Percentiles rank a stretch among this genome's conserved stretches.
phyloP scores from a whole-genome alignment of 352 stramenopile genomes.

The Pythium biforme region DNA sequence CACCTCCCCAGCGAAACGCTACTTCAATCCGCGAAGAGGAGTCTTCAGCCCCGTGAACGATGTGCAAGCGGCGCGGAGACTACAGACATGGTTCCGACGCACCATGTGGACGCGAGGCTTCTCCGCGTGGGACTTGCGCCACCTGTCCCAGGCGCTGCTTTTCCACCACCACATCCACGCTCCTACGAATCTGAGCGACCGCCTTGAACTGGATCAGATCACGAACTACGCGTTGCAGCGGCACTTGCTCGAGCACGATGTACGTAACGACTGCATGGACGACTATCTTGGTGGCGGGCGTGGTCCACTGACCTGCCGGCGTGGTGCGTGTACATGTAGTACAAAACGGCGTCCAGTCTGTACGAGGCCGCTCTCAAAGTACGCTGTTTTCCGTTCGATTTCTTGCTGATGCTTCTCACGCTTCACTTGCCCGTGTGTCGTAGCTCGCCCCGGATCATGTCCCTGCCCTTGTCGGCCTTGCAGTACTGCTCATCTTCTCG shows the following conservation, averaged over 20 bases:
- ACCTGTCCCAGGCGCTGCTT: slow-evolving; percentile 34
- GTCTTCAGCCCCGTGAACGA: slow-evolving; percentile 43
- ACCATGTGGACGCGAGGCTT: slow-evolving; percentile 50
- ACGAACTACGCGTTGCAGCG: slow-evolving; percentile 47
- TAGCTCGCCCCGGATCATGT: slow-evolving; percentile 39
- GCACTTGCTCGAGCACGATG: slow-evolving; percentile 51
- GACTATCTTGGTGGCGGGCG: neutral
- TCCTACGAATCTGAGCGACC: slow-evolving; percentile 9
- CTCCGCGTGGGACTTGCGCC: slow-evolving; percentile 38
- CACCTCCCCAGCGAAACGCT: slow-evolving; percentile 12
- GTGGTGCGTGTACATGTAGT: slow-evolving; percentile 27
- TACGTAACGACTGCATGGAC: slow-evolving; percentile 21
- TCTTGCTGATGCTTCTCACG: too few species aligned
- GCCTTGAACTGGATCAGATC: slow-evolving; percentile 28
- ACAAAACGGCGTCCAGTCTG: slow-evolving; percentile 41
- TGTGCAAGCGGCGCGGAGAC: slow-evolving; percentile 23
- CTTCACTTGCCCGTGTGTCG: too few species aligned
- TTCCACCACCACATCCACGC: slow-evolving; percentile 34
- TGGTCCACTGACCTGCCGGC: neutral
- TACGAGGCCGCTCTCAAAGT: slow-evolving; percentile 64
- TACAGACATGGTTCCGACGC: slow-evolving; percentile 60
- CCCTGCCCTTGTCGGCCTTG: slow-evolving; percentile 44
- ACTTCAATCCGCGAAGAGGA: slow-evolving; percentile 48
- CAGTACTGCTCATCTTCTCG: slow-evolving; percentile 49
- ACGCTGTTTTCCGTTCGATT: neutral